phyloP scores from a whole-genome alignment of 148 eudicot species.

The Mesembryanthemum crystallinum region DNA sequence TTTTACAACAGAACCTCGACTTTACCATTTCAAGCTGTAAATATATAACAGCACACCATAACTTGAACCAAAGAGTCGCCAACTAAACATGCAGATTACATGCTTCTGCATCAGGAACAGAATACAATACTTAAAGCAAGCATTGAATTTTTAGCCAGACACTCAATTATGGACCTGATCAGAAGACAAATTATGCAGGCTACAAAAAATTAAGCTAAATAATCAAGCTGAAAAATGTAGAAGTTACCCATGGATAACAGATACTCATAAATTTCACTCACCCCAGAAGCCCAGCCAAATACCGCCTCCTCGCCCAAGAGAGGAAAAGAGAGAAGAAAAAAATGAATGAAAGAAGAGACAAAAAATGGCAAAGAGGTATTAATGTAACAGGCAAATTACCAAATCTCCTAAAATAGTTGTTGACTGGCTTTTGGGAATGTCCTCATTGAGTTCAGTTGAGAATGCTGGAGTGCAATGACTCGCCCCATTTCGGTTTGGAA shows the following conservation, averaged over 20 bases:
- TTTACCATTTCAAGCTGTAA: neutral
- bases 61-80: neutral
- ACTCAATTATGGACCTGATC: neutral
- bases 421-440: slow-evolving; percentile 17
- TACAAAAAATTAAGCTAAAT: neutral
- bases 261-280: neutral
- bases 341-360: neutral
- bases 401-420: slow-evolving; percentile 26
- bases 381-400: slow-evolving; percentile 24
- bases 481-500: slow-evolving; percentile 23
- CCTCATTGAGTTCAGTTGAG: slow-evolving; percentile 24
- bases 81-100: neutral
- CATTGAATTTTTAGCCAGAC: neutral
- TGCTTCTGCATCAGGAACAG: neutral
- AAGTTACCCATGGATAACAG: neutral
- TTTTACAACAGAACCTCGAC: neutral
- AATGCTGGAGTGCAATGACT: slow-evolving; percentile 14
- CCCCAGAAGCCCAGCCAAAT: neutral
- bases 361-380: neutral
- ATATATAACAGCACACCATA: neutral
- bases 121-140: neutral
- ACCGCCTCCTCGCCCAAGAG: neutral
- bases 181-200: neutral
- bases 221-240: neutral
- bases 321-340: neutral